Conservation (phyloP, 202 grass and related monocot species). For the Sporobolus alterniflorus region DNA sequence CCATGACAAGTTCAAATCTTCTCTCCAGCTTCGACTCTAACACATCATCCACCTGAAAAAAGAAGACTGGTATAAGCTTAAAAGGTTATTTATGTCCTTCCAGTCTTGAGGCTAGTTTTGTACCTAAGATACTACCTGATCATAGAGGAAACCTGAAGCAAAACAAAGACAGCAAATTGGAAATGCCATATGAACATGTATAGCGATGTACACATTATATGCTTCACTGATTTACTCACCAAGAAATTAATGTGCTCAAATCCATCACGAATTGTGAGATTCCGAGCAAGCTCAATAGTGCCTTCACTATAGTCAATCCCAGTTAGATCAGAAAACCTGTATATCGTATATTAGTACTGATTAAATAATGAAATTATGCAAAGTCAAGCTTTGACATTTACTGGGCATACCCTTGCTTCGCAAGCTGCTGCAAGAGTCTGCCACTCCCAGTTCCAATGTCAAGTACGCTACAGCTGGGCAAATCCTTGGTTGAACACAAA, state of each 20-base stretch:
- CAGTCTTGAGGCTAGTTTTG: neutral
- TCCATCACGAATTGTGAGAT: constrained; percentile 68
- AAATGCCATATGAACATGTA: neutral
- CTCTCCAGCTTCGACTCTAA: constrained; percentile 94
- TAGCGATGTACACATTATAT: neutral
- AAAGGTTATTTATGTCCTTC: constrained; percentile 12
- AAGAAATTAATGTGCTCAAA: constrained; percentile 87
- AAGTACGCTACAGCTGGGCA: constrained; percentile 69
- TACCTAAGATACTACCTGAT: constrained; percentile 7
- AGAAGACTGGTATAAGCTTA: constrained; percentile 12
- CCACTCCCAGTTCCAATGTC: constrained; percentile 91
- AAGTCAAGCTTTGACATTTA: constrained; percentile 8
- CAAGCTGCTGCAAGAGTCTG: constrained; percentile 80
- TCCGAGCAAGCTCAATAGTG: constrained; percentile 74
- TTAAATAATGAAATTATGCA: constrained; percentile 25
- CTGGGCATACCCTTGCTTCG: constrained; percentile 87
- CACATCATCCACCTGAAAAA: constrained; percentile 90
- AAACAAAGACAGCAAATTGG: neutral
- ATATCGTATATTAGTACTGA: constrained; percentile 20
- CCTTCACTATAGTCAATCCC: constrained; percentile 93
- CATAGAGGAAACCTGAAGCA: constrained; percentile 8
- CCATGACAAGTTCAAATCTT: constrained; percentile 93
- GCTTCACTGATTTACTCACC: constrained; percentile 45
- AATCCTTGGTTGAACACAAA: constrained; percentile 64
- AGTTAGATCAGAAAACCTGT: constrained; percentile 88